Percentiles rank a stretch among this genome's conserved stretches.
These are phyloP conservation scores for Xylaria sp. DNA, from an alignment of 2,329 filamentous ascomycete species.

Conservation along the genomic window DNA sequence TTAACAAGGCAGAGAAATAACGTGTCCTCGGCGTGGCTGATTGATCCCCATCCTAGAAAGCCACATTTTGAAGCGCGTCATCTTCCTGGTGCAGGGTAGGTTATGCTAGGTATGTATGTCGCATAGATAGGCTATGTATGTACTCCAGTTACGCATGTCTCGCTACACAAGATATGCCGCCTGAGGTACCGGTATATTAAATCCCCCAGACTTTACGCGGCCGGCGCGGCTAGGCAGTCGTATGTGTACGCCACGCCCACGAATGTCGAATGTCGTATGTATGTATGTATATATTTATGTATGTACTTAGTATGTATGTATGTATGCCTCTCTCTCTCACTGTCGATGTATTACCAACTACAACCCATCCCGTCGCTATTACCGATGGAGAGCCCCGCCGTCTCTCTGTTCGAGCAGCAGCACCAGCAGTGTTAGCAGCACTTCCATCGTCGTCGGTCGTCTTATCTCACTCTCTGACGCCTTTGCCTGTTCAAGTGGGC, in stretches of 20 bases:
- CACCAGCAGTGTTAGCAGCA: too few species aligned
- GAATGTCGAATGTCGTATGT: slow-evolving; percentile 11
- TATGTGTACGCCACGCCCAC: slow-evolving; percentile 8
- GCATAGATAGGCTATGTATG: not conserved
- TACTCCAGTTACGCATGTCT: slow-evolving; percentile 19
- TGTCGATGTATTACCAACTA: too few species aligned
- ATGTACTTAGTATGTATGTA: too few species aligned
- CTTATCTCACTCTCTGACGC: slow-evolving; percentile 27
- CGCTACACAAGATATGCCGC: slow-evolving; percentile 17
- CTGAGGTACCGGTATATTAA: slow-evolving; percentile 14
- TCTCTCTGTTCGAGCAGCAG: not conserved
- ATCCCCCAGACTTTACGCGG: slow-evolving; percentile 32
- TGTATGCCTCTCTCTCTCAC: slow-evolving; percentile 6
- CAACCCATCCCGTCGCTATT: slow-evolving; percentile 4
- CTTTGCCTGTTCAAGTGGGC: slow-evolving; percentile 16
- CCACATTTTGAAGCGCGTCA: slow-evolving; percentile 27
- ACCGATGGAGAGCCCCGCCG: not conserved
- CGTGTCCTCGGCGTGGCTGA: slow-evolving; percentile 23
- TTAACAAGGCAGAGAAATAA: slow-evolving; percentile 19
- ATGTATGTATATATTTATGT: too few species aligned
- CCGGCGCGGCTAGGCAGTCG: slow-evolving; percentile 34
- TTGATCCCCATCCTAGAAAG: slow-evolving; percentile 5
- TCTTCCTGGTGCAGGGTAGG: slow-evolving; percentile 12
- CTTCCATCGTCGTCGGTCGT: slow-evolving; percentile 22
- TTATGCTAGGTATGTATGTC: not conserved